A percentile compares a stretch with the other conserved stretches of the same genome.
phyloP scores from a whole-genome alignment of 805 yeast genomes.

The Wickerhamiella brachini region DNA sequence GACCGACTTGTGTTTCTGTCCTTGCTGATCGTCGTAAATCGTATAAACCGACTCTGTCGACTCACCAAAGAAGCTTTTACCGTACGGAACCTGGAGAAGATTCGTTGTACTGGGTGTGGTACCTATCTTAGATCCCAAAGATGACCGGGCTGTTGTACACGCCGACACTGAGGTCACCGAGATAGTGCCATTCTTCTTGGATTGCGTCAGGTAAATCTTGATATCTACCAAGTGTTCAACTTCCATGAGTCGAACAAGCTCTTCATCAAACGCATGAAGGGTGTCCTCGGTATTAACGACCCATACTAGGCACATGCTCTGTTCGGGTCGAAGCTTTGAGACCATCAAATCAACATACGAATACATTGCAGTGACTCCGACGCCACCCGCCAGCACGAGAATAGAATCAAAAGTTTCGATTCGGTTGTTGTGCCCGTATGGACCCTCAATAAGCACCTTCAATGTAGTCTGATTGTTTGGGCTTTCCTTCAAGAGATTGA shows the following conservation, averaged over 20 bases:
- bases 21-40: not conserved
- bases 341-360: slow-evolving; percentile 31
- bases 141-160: not conserved
- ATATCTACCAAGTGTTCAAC: slow-evolving; percentile 5
- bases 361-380: slow-evolving; percentile 46
- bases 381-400: slow-evolving; percentile 49
- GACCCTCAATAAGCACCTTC: slow-evolving; percentile 43
- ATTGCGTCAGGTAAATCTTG: slow-evolving; percentile 11
- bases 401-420: slow-evolving; percentile 34
- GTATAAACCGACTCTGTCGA: not conserved
- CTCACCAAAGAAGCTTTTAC: not conserved
- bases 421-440: slow-evolving; percentile 40
- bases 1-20: not conserved
- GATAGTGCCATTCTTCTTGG: slow-evolving; percentile 4
- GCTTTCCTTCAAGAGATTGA: slow-evolving; percentile 21
- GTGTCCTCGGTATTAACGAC: slow-evolving; percentile 24
- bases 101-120: not conserved
- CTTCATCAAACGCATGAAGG: slow-evolving; percentile 38
- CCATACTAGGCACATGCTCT: slow-evolving; percentile 15
- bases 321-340: slow-evolving; percentile 6
- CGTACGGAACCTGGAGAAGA: not conserved
- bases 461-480: slow-evolving; percentile 19
- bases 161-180: slow-evolving; percentile 1
- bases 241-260: slow-evolving; percentile 31
- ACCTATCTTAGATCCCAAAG: not conserved